Evolutionary conservation across 2,329 filamentous ascomycete species (phyloP).

Genomic region (Aspergillus pseudonomiae): DNA sequence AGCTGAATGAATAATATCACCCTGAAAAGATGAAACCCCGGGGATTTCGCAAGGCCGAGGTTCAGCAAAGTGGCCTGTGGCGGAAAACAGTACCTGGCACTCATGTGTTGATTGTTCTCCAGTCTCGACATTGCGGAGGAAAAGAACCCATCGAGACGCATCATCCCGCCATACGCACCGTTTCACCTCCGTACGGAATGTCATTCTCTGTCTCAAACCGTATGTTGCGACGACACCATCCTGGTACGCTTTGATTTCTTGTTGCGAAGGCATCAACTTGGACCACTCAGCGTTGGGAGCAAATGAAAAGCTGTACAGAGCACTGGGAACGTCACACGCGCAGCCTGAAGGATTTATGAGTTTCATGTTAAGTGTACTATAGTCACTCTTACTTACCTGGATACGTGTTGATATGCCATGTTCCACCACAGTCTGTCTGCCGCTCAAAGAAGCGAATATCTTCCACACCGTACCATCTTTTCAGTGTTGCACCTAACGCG

Average conservation of each 20-base stretch:
- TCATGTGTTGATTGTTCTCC: slow-evolving; percentile 39
- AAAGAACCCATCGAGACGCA: slow-evolving; percentile 51
- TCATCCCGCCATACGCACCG: slow-evolving; percentile 53
- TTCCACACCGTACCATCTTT: slow-evolving; percentile 59
- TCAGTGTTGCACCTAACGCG: slow-evolving; percentile 60
- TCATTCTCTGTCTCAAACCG: neutral
- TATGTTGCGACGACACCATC: slow-evolving; percentile 53
- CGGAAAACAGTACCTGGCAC: slow-evolving; percentile 54
- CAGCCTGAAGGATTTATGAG: too few relatives aligned
- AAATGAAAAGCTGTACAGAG: slow-evolving; percentile 52
- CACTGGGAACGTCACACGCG: too few relatives aligned
- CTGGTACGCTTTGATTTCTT: slow-evolving; percentile 55
- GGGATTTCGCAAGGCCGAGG: slow-evolving; percentile 48
- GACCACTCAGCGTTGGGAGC: slow-evolving; percentile 55
- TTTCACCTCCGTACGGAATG: slow-evolving; percentile 4
- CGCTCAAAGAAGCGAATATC: slow-evolving; percentile 64
- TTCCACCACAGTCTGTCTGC: slow-evolving; percentile 59
- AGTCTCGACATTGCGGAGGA: slow-evolving; percentile 28
- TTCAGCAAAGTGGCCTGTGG: slow-evolving; percentile 57
- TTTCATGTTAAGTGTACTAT: slow-evolving; percentile 35
- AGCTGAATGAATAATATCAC: too few relatives aligned
- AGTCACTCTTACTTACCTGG: slow-evolving; percentile 47
- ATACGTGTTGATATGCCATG: slow-evolving; percentile 65
- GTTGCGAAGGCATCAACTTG: slow-evolving; percentile 50
- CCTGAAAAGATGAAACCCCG: too few relatives aligned